A percentile compares a stretch with the other conserved stretches of the same genome.
Evolutionary conservation across 2,329 filamentous ascomycete genomes (phyloP).

Genomic region (Talaromyces piceae): DNA sequence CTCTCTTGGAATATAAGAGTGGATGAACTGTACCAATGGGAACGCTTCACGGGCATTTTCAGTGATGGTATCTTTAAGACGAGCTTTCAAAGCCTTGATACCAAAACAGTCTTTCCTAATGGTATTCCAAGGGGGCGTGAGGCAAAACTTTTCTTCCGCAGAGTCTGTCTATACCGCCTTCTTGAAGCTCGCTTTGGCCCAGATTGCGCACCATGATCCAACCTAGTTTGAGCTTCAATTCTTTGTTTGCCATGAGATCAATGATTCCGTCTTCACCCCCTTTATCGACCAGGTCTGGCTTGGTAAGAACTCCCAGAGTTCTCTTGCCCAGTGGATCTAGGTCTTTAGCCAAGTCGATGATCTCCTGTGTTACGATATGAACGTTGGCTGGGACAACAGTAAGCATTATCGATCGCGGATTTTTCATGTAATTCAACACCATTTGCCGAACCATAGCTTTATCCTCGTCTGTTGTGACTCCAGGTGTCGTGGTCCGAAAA

Average conservation of each 20-base stretch:
- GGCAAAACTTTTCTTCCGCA: slow-evolving; percentile 31
- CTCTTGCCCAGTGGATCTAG: slow-evolving; percentile 89
- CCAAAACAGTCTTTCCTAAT: slow-evolving; percentile 34
- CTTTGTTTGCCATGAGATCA: slow-evolving; percentile 89
- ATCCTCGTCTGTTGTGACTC: slow-evolving; percentile 24
- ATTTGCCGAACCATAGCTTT: slow-evolving; percentile 56
- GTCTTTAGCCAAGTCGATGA: slow-evolving; percentile 90
- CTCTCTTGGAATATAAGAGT: not conserved
- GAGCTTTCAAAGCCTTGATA: slow-evolving; percentile 31
- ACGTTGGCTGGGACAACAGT: slow-evolving; percentile 97
- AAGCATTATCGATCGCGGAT: slow-evolving; percentile 95
- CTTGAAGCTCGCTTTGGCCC: slow-evolving; percentile 95
- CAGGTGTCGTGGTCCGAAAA: slow-evolving; percentile 10
- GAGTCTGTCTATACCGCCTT: slow-evolving; percentile 57
- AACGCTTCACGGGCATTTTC: slow-evolving; percentile 40
- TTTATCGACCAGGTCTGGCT: slow-evolving; percentile 97
- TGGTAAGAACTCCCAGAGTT: slow-evolving; percentile 94
- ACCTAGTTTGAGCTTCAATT: slow-evolving; percentile 92
- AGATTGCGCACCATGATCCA: slow-evolving; percentile 98
- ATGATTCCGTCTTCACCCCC: slow-evolving; percentile 75
- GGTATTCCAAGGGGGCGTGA: slow-evolving; percentile 27
- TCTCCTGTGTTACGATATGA: slow-evolving; percentile 96
- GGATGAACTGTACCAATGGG: slow-evolving; percentile 27
- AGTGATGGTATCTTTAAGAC: slow-evolving; percentile 37
- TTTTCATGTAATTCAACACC: slow-evolving; percentile 96